Evolutionary conservation across 768 basidiomycete species (phyloP), one percentile per base, ranked within the genome.

Genomic region (Leucosporidium yakuticum): DNA sequence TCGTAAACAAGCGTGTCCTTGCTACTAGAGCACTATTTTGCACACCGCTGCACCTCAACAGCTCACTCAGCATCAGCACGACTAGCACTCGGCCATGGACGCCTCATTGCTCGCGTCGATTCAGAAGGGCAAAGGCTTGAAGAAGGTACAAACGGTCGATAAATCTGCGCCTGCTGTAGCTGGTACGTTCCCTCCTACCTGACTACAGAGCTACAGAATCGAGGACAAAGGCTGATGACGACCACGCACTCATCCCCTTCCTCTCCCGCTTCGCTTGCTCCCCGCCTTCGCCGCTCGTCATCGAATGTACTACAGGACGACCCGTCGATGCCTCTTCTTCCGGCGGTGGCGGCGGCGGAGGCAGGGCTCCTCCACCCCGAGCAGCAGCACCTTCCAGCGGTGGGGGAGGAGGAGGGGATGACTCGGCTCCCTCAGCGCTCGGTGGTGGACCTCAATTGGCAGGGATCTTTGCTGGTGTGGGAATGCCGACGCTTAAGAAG

Each of bases 401-500:
- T 4, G 47, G 25, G 1, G 49, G n/a, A 31, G 55, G n/a, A 0
- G 48, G 1, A 23, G 58, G n/a, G 2, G 64, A 31, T 11, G 48
- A 34, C 44, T 19, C 51, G 0, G n/a, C 19, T 9, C 36, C 63
- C 2, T 25, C 14, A 36, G n/a, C 51, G 15, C 4, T 15, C 27
- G 25, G 25, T 49, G 65, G 56, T 12, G 25, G 57, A 15, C 69
- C 64, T 25, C 69, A 70, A 48, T 61, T 74, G 17, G 73, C 36
- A 0, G 73, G 73, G 7, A 50, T 74, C 48, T 74, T 74, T 44
- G 73, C 73, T 1, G 73, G 73, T 25, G 73, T 69, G 4, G 67
- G 68, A 5, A 74, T 74, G 73, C 73, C 73, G 0, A 71, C 69
- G 25, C 57, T 74, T 14, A 71, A 63, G 60, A 74, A 71, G 65